These are phyloP conservation scores for Penicillium cinerascens DNA, from an alignment of 495 filamentous ascomycete species.

Conservation along the genomic window DNA sequence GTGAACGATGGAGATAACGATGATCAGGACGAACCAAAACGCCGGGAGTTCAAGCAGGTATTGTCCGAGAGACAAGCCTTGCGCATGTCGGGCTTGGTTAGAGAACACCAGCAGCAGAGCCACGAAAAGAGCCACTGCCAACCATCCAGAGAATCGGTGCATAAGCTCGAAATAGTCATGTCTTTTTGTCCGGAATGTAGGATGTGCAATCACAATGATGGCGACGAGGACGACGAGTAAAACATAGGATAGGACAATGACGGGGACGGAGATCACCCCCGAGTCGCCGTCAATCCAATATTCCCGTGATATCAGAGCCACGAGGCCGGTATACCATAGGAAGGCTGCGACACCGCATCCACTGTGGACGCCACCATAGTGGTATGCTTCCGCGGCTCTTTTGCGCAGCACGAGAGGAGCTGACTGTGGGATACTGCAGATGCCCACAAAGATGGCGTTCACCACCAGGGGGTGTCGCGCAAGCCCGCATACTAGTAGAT, in stretches of 20 bases:
- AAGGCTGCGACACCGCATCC: conserved; percentile 57
- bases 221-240: not conserved
- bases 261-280: not conserved
- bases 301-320: conserved; percentile 40
- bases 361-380: conserved; percentile 64
- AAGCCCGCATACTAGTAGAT: conserved; percentile 39
- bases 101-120: conserved; percentile 27
- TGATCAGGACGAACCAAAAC: conserved; percentile 65
- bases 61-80: conserved; percentile 13
- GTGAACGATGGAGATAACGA: conserved; percentile 57
- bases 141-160: conserved; percentile 67
- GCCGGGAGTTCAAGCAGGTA: conserved; percentile 51
- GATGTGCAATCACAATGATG: conserved; percentile 27
- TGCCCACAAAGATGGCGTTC: conserved; percentile 57
- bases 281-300: conserved; percentile 8
- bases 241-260: not conserved
- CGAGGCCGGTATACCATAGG: conserved; percentile 56
- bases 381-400: conserved; percentile 59
- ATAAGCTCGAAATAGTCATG: conserved; percentile 66
- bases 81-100: conserved; percentile 22
- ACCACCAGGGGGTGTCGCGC: conserved; percentile 64
- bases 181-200: conserved; percentile 45
- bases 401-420: conserved; percentile 55
- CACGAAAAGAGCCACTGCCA: conserved; percentile 57
- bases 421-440: conserved; percentile 45